phyloP scores from a whole-genome alignment of 202 grass and related monocot genomes.

The Carex arenaria region DNA sequence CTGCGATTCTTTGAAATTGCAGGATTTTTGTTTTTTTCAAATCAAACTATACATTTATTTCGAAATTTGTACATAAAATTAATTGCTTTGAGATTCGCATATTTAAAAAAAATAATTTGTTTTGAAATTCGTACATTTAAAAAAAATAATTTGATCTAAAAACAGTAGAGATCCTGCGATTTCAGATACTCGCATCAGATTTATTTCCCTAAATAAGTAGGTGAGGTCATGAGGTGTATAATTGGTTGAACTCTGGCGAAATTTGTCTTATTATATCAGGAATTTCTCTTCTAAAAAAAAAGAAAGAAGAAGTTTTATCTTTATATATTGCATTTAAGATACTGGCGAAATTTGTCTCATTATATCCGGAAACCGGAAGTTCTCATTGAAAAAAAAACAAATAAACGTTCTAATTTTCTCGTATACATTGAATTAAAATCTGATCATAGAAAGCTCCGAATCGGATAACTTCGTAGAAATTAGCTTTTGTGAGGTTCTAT shows the following conservation, averaged over 20 bases:
- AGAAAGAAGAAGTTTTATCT: not conserved
- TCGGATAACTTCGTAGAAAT: not conserved
- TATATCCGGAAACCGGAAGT: not conserved
- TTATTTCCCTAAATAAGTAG: too few species aligned
- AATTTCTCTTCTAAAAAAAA: not conserved
- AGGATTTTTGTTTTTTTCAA: too few species aligned
- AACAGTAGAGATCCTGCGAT: too few species aligned
- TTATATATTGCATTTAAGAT: not conserved
- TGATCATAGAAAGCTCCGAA: not conserved
- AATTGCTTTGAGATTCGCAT: too few species aligned
- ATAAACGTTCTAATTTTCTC: not conserved
- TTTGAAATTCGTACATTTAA: too few species aligned
- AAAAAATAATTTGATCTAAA: too few species aligned
- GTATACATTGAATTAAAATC: not conserved
- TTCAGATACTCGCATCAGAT: too few species aligned
- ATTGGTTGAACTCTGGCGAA: not conserved
- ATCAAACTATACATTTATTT: too few species aligned
- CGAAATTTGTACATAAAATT: too few species aligned
- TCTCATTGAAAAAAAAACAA: not conserved
- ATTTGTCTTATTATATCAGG: conserved; percentile 1
- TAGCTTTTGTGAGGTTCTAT: not conserved
- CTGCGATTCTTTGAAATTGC: too few species aligned
- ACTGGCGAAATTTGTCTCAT: not conserved
- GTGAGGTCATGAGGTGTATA: not conserved
- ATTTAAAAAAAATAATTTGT: too few species aligned